These are phyloP conservation scores for Pichia phayaonensis DNA, from an alignment of 805 yeast genomes.

Conservation along the genomic window DNA sequence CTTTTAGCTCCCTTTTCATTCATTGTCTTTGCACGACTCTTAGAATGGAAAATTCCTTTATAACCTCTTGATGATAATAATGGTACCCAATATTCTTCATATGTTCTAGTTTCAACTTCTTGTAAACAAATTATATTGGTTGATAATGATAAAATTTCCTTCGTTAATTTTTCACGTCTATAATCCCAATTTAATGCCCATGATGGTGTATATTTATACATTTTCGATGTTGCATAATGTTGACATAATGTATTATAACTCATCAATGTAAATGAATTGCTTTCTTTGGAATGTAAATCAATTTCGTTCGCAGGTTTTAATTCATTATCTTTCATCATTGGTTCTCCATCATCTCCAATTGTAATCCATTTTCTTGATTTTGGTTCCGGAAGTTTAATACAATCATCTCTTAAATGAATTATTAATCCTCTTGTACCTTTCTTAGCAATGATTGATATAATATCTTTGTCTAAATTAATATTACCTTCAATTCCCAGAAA, in stretches of 20 bases:
- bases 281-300: constrained; percentile 24
- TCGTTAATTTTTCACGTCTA: constrained; percentile 67
- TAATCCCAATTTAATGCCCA: constrained; percentile 97
- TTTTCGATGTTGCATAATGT: constrained; percentile 84
- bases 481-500: constrained; percentile 93
- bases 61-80: constrained; percentile 67
- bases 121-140: constrained; percentile 87
- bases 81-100: constrained; percentile 82
- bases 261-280: constrained; percentile 61
- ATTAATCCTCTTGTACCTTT: constrained; percentile 83
- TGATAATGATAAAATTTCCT: constrained; percentile 57
- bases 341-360: constrained; percentile 71
- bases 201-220: constrained; percentile 91
- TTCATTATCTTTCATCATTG: constrained; percentile 25
- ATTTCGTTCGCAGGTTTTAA: constrained; percentile 17
- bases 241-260: constrained; percentile 92
- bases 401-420: constrained; percentile 71
- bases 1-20: constrained; percentile 68
- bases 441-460: constrained; percentile 62
- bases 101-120: constrained; percentile 86
- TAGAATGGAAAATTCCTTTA: constrained; percentile 73
- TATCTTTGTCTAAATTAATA: constrained; percentile 54
- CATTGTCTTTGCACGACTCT: constrained; percentile 91
- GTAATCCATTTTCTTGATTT: constrained; percentile 78
- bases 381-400: constrained; percentile 59